A percentile compares a stretch with the other conserved stretches of the same genome.
These are phyloP conservation scores for Zygnema circumcarinatum DNA, from an alignment of 139 green algal species.

Conservation along the genomic window DNA sequence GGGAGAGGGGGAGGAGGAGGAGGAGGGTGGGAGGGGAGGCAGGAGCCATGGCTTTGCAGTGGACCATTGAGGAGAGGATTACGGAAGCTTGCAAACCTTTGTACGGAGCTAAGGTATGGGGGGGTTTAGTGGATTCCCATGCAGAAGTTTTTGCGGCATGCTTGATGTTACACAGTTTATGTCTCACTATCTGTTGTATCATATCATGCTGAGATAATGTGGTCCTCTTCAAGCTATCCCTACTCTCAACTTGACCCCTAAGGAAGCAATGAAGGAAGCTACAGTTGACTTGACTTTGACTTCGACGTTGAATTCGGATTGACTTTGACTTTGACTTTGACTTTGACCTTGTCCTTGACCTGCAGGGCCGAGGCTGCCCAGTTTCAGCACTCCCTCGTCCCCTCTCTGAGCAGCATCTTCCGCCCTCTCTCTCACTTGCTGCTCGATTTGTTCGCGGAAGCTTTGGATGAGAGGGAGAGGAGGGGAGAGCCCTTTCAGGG, in stretches of 20 bases:
- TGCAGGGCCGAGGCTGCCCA: background rate
- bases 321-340: too few species aligned
- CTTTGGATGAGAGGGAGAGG: background rate
- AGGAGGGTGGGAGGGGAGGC: background rate
- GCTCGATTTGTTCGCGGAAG: background rate
- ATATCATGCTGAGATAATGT: too few species aligned
- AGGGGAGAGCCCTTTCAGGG: background rate
- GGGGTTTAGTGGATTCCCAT: background rate
- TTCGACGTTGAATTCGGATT: too few species aligned
- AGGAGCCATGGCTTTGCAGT: background rate
- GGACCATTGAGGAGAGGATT: background rate
- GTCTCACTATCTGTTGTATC: too few species aligned
- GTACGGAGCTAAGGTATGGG: conserved; percentile 4
- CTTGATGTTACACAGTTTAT: too few species aligned
- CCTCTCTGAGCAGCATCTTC: background rate
- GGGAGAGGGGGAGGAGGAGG: background rate
- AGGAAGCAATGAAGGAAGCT: too few species aligned
- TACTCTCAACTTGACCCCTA: too few species aligned
- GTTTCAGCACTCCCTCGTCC: background rate
- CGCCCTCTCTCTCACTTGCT: background rate
- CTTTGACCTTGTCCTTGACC: background rate
- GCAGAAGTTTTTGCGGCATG: too few species aligned
- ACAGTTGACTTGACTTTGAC: too few species aligned
- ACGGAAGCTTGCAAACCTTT: background rate
- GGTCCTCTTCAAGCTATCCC: too few species aligned